Conservation (phyloP, 352 stramenopile genomes). For the Hyaloperonospora brassicae region DNA sequence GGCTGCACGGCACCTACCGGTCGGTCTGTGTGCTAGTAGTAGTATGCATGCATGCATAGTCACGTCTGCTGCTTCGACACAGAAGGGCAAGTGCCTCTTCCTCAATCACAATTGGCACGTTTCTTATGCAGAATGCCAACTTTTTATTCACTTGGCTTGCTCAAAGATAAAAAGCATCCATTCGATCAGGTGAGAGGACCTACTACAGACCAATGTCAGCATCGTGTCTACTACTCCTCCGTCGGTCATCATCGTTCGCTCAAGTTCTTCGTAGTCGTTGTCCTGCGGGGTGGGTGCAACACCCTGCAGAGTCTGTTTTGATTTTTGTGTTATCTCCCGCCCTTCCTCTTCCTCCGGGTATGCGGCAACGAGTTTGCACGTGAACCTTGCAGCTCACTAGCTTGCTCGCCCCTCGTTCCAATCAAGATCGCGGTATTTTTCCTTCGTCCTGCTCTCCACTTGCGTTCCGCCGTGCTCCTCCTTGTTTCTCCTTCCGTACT, state of each 20-base stretch:
- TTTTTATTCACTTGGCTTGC: conserved; percentile 10
- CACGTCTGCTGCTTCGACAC: not conserved
- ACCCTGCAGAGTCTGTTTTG: conserved; percentile 28
- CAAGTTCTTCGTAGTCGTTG: conserved; percentile 25
- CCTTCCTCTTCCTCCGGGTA: conserved; percentile 19
- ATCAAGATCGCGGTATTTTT: conserved; percentile 16
- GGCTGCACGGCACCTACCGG: conserved; percentile 1
- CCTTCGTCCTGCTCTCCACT: conserved; percentile 24
- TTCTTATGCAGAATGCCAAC: conserved; percentile 21
- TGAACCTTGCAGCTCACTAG: conserved; percentile 11
- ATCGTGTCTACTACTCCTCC: conserved; percentile 7
- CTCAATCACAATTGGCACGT: conserved; percentile 8
- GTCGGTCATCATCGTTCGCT: conserved; percentile 20
- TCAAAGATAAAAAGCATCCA: conserved; percentile 3
- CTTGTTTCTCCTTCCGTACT: conserved; percentile 3
- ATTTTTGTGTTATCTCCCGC: conserved; percentile 36
- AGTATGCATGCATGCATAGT: too few relatives aligned
- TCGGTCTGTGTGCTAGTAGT: too few relatives aligned
- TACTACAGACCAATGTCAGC: conserved; percentile 7
- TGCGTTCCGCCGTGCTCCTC: conserved; percentile 14
- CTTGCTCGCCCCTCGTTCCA: conserved; percentile 21
- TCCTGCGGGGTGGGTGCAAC: conserved; percentile 14
- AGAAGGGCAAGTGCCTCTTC: not conserved
- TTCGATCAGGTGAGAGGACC: conserved; percentile 12
- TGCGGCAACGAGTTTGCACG: conserved; percentile 14